A percentile compares a stretch with the other conserved stretches of the same genome.
These are phyloP conservation scores for Cryphonectria carpinicola DNA, from an alignment of 2,329 filamentous ascomycete species.

Conservation along the genomic window DNA sequence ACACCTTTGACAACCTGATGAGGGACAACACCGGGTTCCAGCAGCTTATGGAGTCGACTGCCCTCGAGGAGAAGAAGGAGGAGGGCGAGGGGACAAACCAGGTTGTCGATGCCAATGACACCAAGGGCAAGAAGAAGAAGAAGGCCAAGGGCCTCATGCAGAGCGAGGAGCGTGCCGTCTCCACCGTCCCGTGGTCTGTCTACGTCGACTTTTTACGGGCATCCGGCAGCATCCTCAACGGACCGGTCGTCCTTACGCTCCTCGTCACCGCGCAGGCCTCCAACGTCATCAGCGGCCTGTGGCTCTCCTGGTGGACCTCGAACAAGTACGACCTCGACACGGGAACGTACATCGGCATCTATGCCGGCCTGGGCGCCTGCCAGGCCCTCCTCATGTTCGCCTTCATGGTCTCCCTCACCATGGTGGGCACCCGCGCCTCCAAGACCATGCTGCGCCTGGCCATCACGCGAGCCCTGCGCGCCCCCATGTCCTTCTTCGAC, in stretches of 20 bases:
- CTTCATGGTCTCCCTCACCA: slow-evolving; percentile 65
- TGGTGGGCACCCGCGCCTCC: slow-evolving; percentile 66
- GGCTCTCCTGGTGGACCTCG: slow-evolving; percentile 74
- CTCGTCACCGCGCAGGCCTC: slow-evolving; percentile 63
- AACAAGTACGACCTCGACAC: slow-evolving; percentile 60
- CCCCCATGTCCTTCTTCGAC: slow-evolving; percentile 56
- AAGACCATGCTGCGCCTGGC: slow-evolving; percentile 58
- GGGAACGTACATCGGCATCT: slow-evolving; percentile 58
- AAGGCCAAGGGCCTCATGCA: slow-evolving; percentile 72
- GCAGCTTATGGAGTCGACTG: slow-evolving; percentile 83
- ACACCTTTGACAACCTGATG: slow-evolving; percentile 91
- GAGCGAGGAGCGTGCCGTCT: slow-evolving; percentile 49
- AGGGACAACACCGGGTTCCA: slow-evolving; percentile 76
- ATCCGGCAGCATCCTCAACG: slow-evolving; percentile 58
- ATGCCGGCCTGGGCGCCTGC: slow-evolving; percentile 56
- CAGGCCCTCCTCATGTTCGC: slow-evolving; percentile 65
- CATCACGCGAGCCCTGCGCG: slow-evolving; percentile 18
- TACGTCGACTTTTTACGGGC: slow-evolving; percentile 66
- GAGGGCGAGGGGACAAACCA: slow-evolving; percentile 49
- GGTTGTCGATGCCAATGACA: slow-evolving; percentile 42
- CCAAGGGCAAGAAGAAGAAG: slow-evolving; percentile 52
- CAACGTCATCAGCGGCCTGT: slow-evolving; percentile 70
- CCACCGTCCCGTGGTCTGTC: slow-evolving; percentile 59
- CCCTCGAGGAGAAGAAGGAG: slow-evolving; percentile 68
- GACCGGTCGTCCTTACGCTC: slow-evolving; percentile 53